Base-by-base conservation (phyloP, 192 early-diverging fungal genomes). In the Entophlyctis luteolus region DNA sequence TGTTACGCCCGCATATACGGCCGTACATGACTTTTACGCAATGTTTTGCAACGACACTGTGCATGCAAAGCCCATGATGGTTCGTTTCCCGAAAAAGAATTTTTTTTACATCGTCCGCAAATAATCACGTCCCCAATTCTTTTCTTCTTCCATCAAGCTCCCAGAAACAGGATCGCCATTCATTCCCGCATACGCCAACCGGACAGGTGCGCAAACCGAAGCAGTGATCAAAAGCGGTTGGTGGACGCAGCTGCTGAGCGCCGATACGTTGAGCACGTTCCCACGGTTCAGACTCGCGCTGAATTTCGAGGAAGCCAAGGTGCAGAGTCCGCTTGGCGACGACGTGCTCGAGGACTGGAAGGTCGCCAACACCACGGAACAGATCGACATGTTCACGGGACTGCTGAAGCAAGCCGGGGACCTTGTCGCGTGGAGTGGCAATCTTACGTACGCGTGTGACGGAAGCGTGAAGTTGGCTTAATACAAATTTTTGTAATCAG, bases 281-380 rank as follows among this genome's bases (percentile, higher is more conserved):
- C 75, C 78, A 1, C 31, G 48, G 28, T 46, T 79, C 38, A 79
- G 77, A 49, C 45, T 77, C 39, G 36, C 74, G 12, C 72, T 77
- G 8, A 48, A 79, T 23, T 79, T 77, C 48, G 78, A 79, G 62
- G 75, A 79, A 55, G 28, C 18, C 22, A 79, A 79, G 62, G 25
- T 32, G 3, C 62, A 50, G 4, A 48, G 47, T 4, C 22, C 50
- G 39, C n/a, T 50, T 49, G 60, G 60, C 4, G 60, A 31, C 4
- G 29, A 45, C n/a, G 60, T 48, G 22, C n/a, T 63, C 22, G 47
- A 63, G 60, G 60, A 63, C 23, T 63, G 60, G 60, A 22, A 48
- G 6, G 60, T 63, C 23, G 50, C 60, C 2, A 63, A 63, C 60
- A 63, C 48, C 29, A 49, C 60, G 14, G 46, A 23, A 28, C 32